Percentiles rank a stretch among this genome's conserved stretches.
phyloP scores from a whole-genome alignment of 495 filamentous ascomycete genomes.

The Aspergillus egyptiacus region DNA sequence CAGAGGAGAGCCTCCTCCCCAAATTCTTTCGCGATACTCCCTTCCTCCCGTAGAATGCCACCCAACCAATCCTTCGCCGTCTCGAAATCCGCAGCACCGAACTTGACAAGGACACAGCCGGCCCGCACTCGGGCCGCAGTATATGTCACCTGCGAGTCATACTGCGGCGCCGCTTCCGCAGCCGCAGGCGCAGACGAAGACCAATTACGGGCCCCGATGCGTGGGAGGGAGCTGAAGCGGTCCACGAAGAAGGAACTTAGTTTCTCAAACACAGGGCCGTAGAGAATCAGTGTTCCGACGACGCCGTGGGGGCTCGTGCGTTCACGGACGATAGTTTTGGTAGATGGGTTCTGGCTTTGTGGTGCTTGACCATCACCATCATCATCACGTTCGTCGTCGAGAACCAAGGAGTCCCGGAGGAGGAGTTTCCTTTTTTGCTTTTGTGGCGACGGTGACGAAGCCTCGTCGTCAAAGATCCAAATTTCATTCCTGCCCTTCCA shows the following conservation, averaged over 20 bases:
- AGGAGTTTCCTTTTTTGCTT: conserved; percentile 52
- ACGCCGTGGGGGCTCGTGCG: conserved; percentile 49
- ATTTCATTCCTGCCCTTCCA: conserved; percentile 87
- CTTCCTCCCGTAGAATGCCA: conserved; percentile 51
- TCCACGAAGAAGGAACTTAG: conserved; percentile 65
- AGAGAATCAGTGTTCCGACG: conserved; percentile 77
- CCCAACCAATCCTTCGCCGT: conserved; percentile 57
- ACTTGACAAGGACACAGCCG: conserved; percentile 85
- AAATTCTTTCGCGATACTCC: conserved; percentile 51
- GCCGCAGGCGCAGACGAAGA: conserved; percentile 29
- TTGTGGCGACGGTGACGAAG: background rate
- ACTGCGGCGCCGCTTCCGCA: conserved; percentile 27
- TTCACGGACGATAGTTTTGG: conserved; percentile 30
- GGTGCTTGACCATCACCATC: too few species aligned
- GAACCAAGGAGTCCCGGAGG: conserved; percentile 72
- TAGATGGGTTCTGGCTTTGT: conserved; percentile 2
- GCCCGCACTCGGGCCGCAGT: conserved; percentile 72
- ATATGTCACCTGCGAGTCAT: conserved; percentile 67
- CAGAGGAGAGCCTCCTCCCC: conserved; percentile 59
- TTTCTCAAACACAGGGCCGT: conserved; percentile 61
- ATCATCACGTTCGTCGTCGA: conserved; percentile 46
- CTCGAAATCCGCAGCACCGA: conserved; percentile 59
- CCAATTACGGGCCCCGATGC: conserved; percentile 81
- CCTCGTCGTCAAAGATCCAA: conserved; percentile 48
- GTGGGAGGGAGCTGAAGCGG: conserved; percentile 68